phyloP scores from a whole-genome alignment of 164 flowering plant species.

The Brasenia schreberi region DNA sequence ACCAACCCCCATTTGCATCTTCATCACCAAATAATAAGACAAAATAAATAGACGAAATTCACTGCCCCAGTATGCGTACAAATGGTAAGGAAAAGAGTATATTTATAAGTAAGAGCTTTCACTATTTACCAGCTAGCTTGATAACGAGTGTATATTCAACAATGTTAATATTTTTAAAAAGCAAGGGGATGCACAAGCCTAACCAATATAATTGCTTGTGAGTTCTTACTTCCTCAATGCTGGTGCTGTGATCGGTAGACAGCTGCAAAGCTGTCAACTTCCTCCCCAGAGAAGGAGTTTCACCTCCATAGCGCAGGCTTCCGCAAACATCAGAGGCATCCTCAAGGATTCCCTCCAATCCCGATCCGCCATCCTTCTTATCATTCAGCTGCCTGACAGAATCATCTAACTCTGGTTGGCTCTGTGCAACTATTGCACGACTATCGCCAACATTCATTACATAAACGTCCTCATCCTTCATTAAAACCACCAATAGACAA shows the following conservation, averaged over 20 bases:
- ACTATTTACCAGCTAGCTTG: no score
- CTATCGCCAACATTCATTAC: conserved; percentile 99
- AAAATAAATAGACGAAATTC: no score
- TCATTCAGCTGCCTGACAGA: conserved; percentile 13
- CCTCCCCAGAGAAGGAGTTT: conserved; percentile 20
- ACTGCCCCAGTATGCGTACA: no score
- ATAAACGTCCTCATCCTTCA: conserved; percentile 98
- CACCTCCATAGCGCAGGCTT: conserved; percentile 17
- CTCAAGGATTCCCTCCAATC: conserved; percentile 52
- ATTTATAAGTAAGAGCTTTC: no score
- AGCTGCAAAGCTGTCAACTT: conserved; percentile 79
- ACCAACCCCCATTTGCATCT: no score
- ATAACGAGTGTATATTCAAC: no score
- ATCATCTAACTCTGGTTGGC: conserved; percentile 30
- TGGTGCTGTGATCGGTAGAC: conserved; percentile 98
- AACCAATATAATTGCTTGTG: neutral
- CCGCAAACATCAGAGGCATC: conserved; percentile 29
- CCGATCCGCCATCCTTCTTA: conserved; percentile 15
- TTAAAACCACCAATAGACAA: conserved; percentile 75
- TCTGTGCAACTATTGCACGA: conserved; percentile 89
- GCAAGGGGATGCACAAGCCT: no score
- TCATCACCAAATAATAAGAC: no score
- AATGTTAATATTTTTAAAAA: no score
- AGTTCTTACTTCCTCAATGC: conserved; percentile 82
- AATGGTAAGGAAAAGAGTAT: no score